A percentile compares a stretch with the other conserved stretches of the same genome.
Conservation (phyloP, 805 yeast species). For the Komagataella ulmi region DNA sequence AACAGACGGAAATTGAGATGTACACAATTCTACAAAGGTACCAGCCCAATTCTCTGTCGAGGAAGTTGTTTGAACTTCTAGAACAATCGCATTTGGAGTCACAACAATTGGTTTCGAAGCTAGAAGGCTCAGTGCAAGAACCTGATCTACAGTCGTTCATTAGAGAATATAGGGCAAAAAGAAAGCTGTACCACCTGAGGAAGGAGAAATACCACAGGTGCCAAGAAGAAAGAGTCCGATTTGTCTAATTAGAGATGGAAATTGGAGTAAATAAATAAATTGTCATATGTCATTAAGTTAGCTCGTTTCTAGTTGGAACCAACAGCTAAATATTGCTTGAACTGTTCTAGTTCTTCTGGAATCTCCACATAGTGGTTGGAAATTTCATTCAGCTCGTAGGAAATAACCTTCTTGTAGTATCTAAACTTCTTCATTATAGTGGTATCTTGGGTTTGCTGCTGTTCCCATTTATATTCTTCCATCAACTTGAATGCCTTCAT, state of each 20-base stretch:
- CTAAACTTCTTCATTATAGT: conserved; percentile 10
- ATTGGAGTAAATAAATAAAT: not conserved
- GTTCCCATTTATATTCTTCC: conserved; percentile 1
- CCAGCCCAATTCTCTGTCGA: conserved; percentile 1
- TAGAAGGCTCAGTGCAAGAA: not conserved
- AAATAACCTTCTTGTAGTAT: conserved; percentile 16
- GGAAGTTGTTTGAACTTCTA: not conserved
- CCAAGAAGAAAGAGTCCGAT: conserved; percentile 24
- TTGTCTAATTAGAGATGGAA: not conserved
- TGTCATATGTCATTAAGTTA: not conserved
- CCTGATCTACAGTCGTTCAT: conserved; percentile 17
- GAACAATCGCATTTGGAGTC: not conserved
- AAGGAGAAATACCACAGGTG: conserved; percentile 35
- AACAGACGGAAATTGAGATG: conserved; percentile 1
- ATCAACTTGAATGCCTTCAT: conserved; percentile 12
- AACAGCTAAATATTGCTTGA: conserved; percentile 9
- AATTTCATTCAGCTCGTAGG: conserved; percentile 20
- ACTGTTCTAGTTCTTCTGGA: conserved; percentile 15
- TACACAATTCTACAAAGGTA: not conserved
- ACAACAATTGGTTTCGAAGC: not conserved
- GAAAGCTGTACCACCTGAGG: conserved; percentile 29
- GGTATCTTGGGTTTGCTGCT: conserved; percentile 1
- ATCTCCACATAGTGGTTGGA: conserved; percentile 19
- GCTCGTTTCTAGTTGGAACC: not conserved
- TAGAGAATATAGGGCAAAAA: conserved; percentile 22